These are phyloP conservation scores for Polygonum maritimum DNA, from an alignment of 148 eudicot species.

Conservation along the genomic window DNA sequence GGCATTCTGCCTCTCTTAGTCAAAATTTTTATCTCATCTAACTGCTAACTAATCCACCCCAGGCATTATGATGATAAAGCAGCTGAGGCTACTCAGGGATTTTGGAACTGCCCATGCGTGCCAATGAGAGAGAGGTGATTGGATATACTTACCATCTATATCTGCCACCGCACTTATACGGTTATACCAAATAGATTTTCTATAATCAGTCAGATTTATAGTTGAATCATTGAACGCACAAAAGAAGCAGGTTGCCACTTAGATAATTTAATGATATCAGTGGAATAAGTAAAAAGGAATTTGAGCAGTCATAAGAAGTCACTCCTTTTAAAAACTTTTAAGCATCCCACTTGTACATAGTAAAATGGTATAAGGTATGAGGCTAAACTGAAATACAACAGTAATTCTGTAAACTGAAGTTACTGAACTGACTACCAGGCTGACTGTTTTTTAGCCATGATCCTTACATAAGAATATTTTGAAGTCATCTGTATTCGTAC, in stretches of 20 bases:
- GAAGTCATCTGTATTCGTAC: background rate
- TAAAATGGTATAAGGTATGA: background rate
- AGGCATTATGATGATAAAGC: constrained; percentile 96
- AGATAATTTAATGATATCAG: background rate
- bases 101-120: constrained; percentile 99
- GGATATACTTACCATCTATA: background rate
- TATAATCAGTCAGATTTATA: background rate
- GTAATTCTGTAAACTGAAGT: background rate
- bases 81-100: constrained; percentile 88
- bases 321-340: background rate
- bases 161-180: no score
- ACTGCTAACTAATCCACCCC: constrained; percentile 11
- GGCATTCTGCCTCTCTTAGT: background rate
- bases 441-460: background rate
- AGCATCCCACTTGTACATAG: background rate
- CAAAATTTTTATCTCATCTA: background rate
- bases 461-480: background rate
- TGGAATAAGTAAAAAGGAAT: background rate
- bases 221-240: background rate
- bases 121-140: constrained; percentile 95
- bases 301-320: background rate
- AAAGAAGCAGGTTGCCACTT: background rate
- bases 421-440: background rate
- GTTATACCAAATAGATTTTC: background rate
- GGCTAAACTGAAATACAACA: background rate